Conservation (phyloP, 2,329 filamentous ascomycete species). For the Diaporthe capsici region DNA sequence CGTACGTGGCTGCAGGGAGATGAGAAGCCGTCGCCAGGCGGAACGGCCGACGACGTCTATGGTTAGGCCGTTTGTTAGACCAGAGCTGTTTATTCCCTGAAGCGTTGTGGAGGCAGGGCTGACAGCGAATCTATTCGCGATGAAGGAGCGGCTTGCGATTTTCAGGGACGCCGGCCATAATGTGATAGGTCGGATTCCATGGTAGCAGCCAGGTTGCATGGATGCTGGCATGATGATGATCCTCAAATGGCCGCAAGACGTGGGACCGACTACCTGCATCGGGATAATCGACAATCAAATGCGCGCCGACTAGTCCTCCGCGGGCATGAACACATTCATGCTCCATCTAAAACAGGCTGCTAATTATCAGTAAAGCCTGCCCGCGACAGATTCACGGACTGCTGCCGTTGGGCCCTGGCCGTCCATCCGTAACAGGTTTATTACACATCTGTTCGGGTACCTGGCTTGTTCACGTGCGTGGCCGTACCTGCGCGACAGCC, state of each 20-base stretch:
- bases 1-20: constrained; percentile 1
- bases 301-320: constrained; percentile 3
- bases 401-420: constrained; percentile 1
- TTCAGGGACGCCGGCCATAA: background rate
- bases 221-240: constrained; percentile 26
- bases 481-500: constrained; percentile 14
- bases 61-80: constrained; percentile 3
- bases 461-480: constrained; percentile 26
- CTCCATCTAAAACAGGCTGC: constrained; percentile 10
- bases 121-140: constrained; percentile 25
- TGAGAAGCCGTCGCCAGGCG: constrained; percentile 20
- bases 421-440: background rate
- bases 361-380: background rate
- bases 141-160: constrained; percentile 14
- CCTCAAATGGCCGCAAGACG: constrained; percentile 19
- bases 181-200: constrained; percentile 23
- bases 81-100: background rate
- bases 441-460: background rate
- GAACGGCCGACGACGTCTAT: background rate
- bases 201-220: background rate
- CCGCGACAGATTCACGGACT: background rate
- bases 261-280: constrained; percentile 23
- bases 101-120: constrained; percentile 22
- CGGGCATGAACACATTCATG: constrained; percentile 22
- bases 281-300: constrained; percentile 4